phyloP scores from a whole-genome alignment of 139 green algal genomes.

The Raphidocelis subcapitata region DNA sequence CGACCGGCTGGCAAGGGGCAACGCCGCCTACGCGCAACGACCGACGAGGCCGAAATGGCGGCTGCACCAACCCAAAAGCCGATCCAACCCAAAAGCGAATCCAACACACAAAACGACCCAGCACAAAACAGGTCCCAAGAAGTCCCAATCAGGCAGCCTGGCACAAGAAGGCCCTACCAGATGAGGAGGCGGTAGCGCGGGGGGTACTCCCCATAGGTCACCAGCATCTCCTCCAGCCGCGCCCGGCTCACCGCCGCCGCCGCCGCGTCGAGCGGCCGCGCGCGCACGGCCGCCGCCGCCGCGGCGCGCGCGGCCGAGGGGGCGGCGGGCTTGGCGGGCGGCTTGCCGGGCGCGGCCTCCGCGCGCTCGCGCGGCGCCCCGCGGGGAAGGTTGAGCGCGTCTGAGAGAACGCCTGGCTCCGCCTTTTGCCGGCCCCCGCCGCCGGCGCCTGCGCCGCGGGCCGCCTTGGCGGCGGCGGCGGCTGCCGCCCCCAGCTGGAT shows the following conservation, averaged over 20 bases:
- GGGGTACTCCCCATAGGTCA: constrained; percentile 63
- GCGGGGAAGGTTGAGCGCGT: constrained; percentile 4
- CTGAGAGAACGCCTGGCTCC: neutral
- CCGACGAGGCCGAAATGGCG: no score
- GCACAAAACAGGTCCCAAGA: neutral
- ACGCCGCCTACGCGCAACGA: no score
- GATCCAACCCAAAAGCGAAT: neutral
- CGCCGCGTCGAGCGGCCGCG: neutral
- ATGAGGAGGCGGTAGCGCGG: constrained; percentile 59
- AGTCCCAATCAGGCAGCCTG: neutral
- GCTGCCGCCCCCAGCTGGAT: neutral
- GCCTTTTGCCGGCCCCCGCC: neutral
- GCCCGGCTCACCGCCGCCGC: constrained; percentile 32
- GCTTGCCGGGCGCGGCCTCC: no score
- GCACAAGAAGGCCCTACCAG: constrained; percentile 34
- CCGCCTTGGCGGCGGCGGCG: neutral
- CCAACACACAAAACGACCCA: neutral
- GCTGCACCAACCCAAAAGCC: no score
- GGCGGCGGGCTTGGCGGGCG: no score
- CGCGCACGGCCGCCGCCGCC: neutral
- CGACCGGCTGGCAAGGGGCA: no score
- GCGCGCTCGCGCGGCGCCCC: no score
- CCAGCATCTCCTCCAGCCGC: constrained; percentile 53
- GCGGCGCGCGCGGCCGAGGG: neutral
- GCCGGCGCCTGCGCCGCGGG: neutral